Percentiles rank a stretch among this genome's conserved stretches.
Evolutionary conservation across 306 rosid species (phyloP).

Genomic region (Cucurbita maxima): DNA sequence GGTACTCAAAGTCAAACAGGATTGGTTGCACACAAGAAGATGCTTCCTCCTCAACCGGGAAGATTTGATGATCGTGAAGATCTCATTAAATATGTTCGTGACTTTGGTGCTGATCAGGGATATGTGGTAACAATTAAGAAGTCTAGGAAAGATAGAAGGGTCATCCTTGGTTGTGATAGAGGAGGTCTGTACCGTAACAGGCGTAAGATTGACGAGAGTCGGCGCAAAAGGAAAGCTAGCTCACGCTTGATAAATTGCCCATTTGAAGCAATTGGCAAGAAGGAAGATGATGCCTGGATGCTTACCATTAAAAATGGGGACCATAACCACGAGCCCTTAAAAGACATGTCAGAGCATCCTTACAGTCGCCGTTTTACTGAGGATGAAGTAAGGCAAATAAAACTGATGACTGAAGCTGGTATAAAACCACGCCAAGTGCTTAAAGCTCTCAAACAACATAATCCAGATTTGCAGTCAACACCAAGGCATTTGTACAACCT

Average conservation of each 20-base stretch:
- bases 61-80: constrained; percentile 58
- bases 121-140: constrained; percentile 74
- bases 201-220: constrained; percentile 60
- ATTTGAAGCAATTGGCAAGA: constrained; percentile 65
- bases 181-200: constrained; percentile 72
- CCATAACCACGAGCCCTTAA: constrained; percentile 65
- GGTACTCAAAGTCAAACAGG: constrained; percentile 27
- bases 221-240: constrained; percentile 56
- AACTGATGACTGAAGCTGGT: constrained; percentile 64
- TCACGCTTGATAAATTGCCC: constrained; percentile 74
- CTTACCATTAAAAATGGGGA: constrained; percentile 51
- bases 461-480: constrained; percentile 65
- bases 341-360: constrained; percentile 73
- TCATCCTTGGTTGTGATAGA: constrained; percentile 74
- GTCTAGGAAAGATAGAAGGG: constrained; percentile 69
- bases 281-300: constrained; percentile 49
- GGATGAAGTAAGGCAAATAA: constrained; percentile 57
- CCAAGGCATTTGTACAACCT: constrained; percentile 73
- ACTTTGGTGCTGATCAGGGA: constrained; percentile 64
- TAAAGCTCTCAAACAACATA: constrained; percentile 53
- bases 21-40: constrained; percentile 14
- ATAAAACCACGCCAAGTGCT: constrained; percentile 66
- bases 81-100: constrained; percentile 52
- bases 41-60: constrained; percentile 48
- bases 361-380: constrained; percentile 57